Conservation (phyloP, 768 basidiomycete genomes). For the Boletus reticuloceps region DNA sequence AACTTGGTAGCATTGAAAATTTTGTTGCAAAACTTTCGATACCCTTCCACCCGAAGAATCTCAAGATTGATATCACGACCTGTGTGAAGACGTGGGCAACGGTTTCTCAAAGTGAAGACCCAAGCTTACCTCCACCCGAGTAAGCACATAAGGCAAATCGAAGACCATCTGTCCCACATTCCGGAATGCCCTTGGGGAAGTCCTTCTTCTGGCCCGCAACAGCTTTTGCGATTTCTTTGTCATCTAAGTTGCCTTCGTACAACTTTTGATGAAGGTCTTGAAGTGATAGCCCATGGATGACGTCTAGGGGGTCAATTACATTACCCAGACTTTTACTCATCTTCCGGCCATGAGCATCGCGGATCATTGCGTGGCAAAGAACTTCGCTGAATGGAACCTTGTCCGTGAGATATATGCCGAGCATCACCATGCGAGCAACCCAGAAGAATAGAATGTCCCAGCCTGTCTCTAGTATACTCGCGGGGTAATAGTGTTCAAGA, state of each 20-base stretch:
- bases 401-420: slow-evolving; percentile 86
- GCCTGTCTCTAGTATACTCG: slow-evolving; percentile 91
- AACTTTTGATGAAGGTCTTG: slow-evolving; percentile 84
- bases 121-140: slow-evolving; percentile 70
- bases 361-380: slow-evolving; percentile 97
- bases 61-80: slow-evolving; percentile 98
- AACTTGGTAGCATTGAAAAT: slow-evolving; percentile 99
- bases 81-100: slow-evolving; percentile 26
- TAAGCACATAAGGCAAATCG: slow-evolving; percentile 95
- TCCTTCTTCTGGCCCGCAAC: slow-evolving; percentile 97
- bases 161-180: slow-evolving; percentile 96
- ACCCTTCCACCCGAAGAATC: slow-evolving; percentile 93
- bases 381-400: slow-evolving; percentile 95
- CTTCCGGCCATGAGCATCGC: slow-evolving; percentile 97
- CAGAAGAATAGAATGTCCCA: slow-evolving; percentile 99
- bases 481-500: slow-evolving; percentile 79
- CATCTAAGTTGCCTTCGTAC: slow-evolving; percentile 88
- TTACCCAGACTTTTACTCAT: slow-evolving; percentile 99
- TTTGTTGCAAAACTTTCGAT: slow-evolving; percentile 99
- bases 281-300: slow-evolving; percentile 81
- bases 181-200: slow-evolving; percentile 98
- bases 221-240: slow-evolving; percentile 89
- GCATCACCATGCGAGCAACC: slow-evolving; percentile 97
- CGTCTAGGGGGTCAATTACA: slow-evolving; percentile 95
- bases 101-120: neutral